Conservation (phyloP, 139 green algal genomes). For the Nannochloris sp. region DNA sequence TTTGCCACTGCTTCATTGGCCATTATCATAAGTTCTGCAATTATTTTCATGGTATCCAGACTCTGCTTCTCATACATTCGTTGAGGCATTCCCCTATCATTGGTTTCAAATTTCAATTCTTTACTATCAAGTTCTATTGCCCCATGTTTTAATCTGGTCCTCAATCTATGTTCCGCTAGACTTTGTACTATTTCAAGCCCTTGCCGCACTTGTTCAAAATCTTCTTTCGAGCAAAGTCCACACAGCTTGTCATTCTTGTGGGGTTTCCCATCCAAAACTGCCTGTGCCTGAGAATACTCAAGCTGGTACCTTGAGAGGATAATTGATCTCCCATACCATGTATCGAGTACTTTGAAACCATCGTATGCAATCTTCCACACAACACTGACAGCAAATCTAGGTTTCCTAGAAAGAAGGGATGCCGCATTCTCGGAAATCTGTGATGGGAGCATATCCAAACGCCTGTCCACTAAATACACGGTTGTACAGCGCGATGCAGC, state of each 20-base stretch:
- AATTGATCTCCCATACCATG: slow-evolving; percentile 62
- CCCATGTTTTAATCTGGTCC: slow-evolving; percentile 38
- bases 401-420: slow-evolving; percentile 62
- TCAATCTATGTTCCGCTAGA: slow-evolving; percentile 47
- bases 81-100: slow-evolving; percentile 61
- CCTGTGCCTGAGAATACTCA: slow-evolving; percentile 71
- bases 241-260: not conserved
- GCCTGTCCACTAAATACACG: slow-evolving; percentile 46
- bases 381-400: slow-evolving; percentile 76
- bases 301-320: slow-evolving; percentile 86
- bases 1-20: slow-evolving; percentile 80
- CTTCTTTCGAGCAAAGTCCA: slow-evolving; percentile 37
- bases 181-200: slow-evolving; percentile 56
- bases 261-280: slow-evolving; percentile 72
- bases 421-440: slow-evolving; percentile 87
- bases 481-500: slow-evolving; percentile 46
- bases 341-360: slow-evolving; percentile 15
- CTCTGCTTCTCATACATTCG: slow-evolving; percentile 17
- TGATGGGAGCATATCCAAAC: slow-evolving; percentile 80
- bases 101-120: slow-evolving; percentile 67
- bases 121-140: slow-evolving; percentile 73
- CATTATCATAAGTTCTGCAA: slow-evolving; percentile 98
- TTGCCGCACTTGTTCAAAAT: slow-evolving; percentile 53
- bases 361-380: slow-evolving; percentile 72
- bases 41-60: slow-evolving; percentile 74